Evolutionary conservation across 192 early-diverging fungal species (phyloP), one percentile per base, ranked within the genome.

Genomic region (Dimargaris cristalligena): DNA sequence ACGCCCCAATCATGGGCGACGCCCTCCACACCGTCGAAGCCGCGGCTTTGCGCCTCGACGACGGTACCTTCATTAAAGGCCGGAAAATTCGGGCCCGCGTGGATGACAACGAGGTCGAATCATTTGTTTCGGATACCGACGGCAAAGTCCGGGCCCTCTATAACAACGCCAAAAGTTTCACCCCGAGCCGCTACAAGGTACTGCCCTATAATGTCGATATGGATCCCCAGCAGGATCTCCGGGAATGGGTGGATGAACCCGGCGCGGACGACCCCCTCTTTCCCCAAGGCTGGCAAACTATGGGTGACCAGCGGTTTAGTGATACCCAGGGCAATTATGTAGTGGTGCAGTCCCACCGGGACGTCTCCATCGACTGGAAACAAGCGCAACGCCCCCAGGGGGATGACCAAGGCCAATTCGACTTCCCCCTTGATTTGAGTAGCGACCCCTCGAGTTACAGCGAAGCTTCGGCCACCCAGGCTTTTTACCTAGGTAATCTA

Each of bases 401-500:
- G 4, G 63, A 45, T 25, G 62, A 62, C 30, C 64, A 64, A 20
- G 63, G 67, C 33, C 31, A 62, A 20, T 74, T 73, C 56, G 68
- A 69, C 65, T 77, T 70, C 61, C 46, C 62, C 31, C 66, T 74
- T 45, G 63, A 71, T 35, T 65, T 70, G 49, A 44, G 29, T 31
- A 66, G 64, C 45, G 60, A 65, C 44, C 68, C 71, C 2, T 9
- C 47, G 11, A 55, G 58, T 34, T 77, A 77, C 59, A 61, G 65
- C 22, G 67, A 72, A 60, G 79, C 79, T 0, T 66, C 74, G 2
- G 71, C 70, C 52, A 73, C 71, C 46, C 66, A 78, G 52, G 63
- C 67, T 49, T 79, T 79, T 63, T 77, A 72, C 63, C 65, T 67
- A 18, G 63, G 66, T 59, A 81, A 83, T 71, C 64, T 74, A 34